Percentiles rank a stretch among this genome's conserved stretches.
Evolutionary conservation across 208 protist species (phyloP).

Genomic region (Leishmania mexicana): DNA sequence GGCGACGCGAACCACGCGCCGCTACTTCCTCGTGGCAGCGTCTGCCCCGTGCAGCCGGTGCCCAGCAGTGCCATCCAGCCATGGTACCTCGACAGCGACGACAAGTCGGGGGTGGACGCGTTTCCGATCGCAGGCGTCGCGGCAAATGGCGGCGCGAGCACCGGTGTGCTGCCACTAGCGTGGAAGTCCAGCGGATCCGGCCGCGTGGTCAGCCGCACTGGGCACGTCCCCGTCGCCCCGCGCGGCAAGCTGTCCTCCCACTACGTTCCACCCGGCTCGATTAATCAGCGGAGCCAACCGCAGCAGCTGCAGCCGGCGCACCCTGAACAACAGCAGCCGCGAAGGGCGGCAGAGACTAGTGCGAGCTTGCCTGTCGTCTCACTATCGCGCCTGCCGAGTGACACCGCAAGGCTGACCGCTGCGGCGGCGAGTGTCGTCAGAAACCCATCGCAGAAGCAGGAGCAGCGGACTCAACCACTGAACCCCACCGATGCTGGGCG

Average conservation of each 20-base stretch:
- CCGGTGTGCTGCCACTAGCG: slow-evolving; percentile 50
- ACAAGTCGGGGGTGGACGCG: not conserved
- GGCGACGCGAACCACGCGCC: slow-evolving; percentile 22
- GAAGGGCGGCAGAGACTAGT: not conserved
- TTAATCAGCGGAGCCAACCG: not conserved
- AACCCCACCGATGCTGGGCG: not conserved
- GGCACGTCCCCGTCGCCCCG: slow-evolving; percentile 27
- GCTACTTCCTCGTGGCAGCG: slow-evolving; percentile 16
- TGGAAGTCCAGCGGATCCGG: slow-evolving; percentile 68
- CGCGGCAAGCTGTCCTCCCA: slow-evolving; percentile 29
- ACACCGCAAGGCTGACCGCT: not conserved
- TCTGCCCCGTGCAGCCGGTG: slow-evolving; percentile 12
- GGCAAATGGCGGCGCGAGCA: slow-evolving; percentile 22
- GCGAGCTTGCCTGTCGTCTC: not conserved
- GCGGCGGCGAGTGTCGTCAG: not conserved
- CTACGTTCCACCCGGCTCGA: slow-evolving; percentile 10
- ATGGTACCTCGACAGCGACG: not conserved
- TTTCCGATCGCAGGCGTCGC: slow-evolving; percentile 14
- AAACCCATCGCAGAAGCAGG: not conserved
- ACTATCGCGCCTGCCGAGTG: not conserved
- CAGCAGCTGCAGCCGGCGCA: not conserved
- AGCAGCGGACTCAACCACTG: not conserved
- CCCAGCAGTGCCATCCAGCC: not conserved
- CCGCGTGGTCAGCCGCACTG: slow-evolving; percentile 39
- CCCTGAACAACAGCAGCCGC: not conserved